Base-by-base conservation (phyloP, 805 yeast genomes). In the Metschnikowia santaceciliae region DNA sequence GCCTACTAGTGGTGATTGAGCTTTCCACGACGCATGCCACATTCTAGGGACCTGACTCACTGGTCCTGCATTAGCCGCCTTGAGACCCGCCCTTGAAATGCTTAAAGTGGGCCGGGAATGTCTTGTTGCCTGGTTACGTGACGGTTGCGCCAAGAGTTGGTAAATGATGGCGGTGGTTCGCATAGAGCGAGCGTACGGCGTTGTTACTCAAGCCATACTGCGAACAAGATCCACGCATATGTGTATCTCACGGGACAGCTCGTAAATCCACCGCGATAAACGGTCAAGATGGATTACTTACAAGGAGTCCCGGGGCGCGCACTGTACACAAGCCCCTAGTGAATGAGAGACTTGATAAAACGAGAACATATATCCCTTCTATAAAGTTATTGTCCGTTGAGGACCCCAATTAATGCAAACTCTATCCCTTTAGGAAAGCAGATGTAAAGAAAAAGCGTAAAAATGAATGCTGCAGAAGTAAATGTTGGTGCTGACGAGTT, bases 311-410 rank as follows among this genome's bases (percentile, higher is more conserved):
- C 15, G n/a, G 17, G 17, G 17, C 41, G 30, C 11, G 19, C 11
- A 15, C 42, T 39, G 32, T 13, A 39, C 15, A 39, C 32, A 40
- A 19, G 43, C 20, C 13, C n/a, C 15, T 26, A 26, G 10, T 26
- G 11, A 26, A 10, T 26, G 30, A 26, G 4, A 26, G 30, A 26
- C 30, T 26, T 26, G 11, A 26, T 26, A 26, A 26, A 33, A 33
- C 46, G 22, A 42, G 46, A 42, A 42, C n/a, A 13, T 20, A 13
- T 46, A 50, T 50, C 46, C 50, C 57, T 45, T 57, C 60, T 57
- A 53, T 54, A 54, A 57, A 52, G 55, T 51, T 56, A 47, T 49
- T 64, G 78, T 72, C 78, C 78, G 78, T 74, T 74, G 78, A 74
- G 76, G 78, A 73, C 74, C 72, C 76, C 76, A 66, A 65, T 61